Percentiles rank a stretch among this genome's conserved stretches.
These are phyloP conservation scores for Nannochloropsis salina DNA, from an alignment of 108 stramenopile species.

Conservation along the genomic window DNA sequence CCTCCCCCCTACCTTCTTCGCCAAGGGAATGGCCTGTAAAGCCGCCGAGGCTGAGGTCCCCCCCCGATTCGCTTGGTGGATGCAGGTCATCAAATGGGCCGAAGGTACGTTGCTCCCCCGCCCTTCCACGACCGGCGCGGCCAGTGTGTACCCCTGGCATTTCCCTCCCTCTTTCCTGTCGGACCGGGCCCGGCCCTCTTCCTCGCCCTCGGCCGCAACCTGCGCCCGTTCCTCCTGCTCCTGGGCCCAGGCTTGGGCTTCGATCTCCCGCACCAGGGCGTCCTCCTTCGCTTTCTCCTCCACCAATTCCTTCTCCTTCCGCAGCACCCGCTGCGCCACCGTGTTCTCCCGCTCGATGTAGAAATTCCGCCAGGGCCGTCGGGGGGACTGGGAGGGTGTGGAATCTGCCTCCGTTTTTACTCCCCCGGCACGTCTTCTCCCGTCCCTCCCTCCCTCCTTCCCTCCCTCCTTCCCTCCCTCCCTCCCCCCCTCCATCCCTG, in stretches of 20 bases:
- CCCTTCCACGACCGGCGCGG: no score
- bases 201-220: no score
- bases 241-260: no score
- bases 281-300: neutral
- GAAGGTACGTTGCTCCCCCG: no score
- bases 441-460: neutral
- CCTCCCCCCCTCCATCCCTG: neutral
- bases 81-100: neutral
- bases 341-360: neutral
- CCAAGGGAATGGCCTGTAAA: neutral
- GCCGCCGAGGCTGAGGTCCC: neutral
- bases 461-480: neutral
- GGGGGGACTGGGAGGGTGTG: no score
- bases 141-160: no score
- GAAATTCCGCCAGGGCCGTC: neutral
- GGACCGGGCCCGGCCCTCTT: no score
- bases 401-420: no score
- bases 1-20: slow-evolving; percentile 19
- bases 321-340: neutral
- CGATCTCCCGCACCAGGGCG: neutral
- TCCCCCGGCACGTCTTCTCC: neutral
- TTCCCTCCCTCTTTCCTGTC: no score
- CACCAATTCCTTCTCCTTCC: neutral
- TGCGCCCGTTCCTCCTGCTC: no score
- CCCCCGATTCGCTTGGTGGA: neutral